phyloP scores from a whole-genome alignment of 768 basidiomycete species.

The Trametes villosa region DNA sequence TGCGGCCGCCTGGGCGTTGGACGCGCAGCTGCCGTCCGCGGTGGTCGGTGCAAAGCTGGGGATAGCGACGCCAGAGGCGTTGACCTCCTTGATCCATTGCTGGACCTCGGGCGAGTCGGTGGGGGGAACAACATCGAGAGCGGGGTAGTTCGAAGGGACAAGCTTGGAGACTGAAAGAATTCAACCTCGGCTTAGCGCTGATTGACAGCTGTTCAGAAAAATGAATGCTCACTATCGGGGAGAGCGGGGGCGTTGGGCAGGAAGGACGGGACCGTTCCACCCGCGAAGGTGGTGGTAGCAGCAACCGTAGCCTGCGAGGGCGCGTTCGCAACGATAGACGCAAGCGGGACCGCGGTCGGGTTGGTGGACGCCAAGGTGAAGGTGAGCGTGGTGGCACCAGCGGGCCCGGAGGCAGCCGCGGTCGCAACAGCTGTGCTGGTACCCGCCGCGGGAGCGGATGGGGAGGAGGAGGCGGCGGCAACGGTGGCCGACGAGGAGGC shows the following conservation, averaged over 20 bases:
- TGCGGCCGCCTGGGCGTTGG: conserved; percentile 55
- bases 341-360: conserved; percentile 41
- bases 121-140: conserved; percentile 64
- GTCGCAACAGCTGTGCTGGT: not conserved
- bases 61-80: conserved; percentile 57
- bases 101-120: conserved; percentile 64
- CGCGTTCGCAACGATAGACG: conserved; percentile 32
- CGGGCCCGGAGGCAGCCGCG: conserved; percentile 2
- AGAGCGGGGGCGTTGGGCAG: conserved; percentile 63
- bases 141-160: conserved; percentile 61
- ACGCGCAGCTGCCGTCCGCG: conserved; percentile 51
- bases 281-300: conserved; percentile 38
- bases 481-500: conserved; percentile 12
- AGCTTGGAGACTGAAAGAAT: conserved; percentile 44
- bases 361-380: conserved; percentile 36
- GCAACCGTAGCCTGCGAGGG: conserved; percentile 35
- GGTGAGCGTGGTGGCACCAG: conserved; percentile 28
- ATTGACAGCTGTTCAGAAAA: not conserved
- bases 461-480: conserved; percentile 25
- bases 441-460: conserved; percentile 23
- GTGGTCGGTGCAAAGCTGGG: conserved; percentile 59
- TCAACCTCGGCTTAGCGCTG: not conserved
- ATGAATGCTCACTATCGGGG: conserved; percentile 48
- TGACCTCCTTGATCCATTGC: conserved; percentile 72
- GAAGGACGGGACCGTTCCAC: conserved; percentile 44